phyloP scores from a whole-genome alignment of 371 early-diverging fungal genomes.

The Syncephalastrum sp. region DNA sequence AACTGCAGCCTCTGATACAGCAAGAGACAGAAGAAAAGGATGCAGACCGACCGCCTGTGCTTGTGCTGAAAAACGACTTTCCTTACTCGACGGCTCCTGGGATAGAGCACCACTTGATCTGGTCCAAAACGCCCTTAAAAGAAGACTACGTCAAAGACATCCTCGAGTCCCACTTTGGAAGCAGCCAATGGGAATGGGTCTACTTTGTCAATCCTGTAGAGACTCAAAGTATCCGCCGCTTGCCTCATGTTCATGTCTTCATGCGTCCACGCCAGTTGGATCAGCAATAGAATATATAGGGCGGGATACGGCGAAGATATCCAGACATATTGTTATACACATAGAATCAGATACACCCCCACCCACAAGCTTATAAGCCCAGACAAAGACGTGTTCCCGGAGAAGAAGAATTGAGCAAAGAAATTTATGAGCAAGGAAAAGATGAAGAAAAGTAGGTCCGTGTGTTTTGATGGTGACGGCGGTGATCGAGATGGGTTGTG shows the following conservation, averaged over 20 bases:
- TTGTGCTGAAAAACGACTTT: conserved; percentile 61
- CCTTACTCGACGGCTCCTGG: conserved; percentile 56
- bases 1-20: conserved; percentile 20
- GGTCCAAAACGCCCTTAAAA: conserved; percentile 50
- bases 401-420: too few relatives aligned
- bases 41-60: conserved; percentile 16
- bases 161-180: conserved; percentile 27
- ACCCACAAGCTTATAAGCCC: too few relatives aligned
- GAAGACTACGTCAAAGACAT: conserved; percentile 22
- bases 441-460: too few relatives aligned
- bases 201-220: conserved; percentile 48
- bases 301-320: too few relatives aligned
- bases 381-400: too few relatives aligned
- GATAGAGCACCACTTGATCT: conserved; percentile 51
- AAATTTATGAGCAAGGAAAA: too few relatives aligned
- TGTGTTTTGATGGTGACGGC: too few relatives aligned
- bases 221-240: conserved; percentile 31
- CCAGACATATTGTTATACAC: too few relatives aligned
- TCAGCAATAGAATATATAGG: too few relatives aligned
- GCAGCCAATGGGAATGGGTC: conserved; percentile 30
- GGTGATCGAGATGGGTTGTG: too few relatives aligned
- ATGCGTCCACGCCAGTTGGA: conserved; percentile 22
- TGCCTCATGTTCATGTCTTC: conserved; percentile 48
- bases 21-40: conserved; percentile 2
- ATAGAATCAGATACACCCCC: too few relatives aligned